phyloP scores from a whole-genome alignment of 208 protist species.

The Crithidia thermophila region DNA sequence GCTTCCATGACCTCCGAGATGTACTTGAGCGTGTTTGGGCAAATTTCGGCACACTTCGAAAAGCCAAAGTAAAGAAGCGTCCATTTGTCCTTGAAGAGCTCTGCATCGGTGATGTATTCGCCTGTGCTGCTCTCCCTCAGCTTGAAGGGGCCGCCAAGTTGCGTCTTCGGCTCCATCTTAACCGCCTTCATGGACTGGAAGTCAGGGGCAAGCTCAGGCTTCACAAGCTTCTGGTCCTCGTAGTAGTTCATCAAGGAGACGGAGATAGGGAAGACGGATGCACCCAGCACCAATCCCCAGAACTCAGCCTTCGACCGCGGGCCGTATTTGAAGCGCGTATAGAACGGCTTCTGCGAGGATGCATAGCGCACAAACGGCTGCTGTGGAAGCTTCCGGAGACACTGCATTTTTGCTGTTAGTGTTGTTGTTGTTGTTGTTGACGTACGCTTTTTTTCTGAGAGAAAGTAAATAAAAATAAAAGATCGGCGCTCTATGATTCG shows the following conservation, averaged over 20 bases:
- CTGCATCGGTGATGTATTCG: slow-evolving; percentile 60
- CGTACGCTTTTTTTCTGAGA: neutral
- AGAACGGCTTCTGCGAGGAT: slow-evolving; percentile 6
- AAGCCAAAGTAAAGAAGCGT: slow-evolving; percentile 90
- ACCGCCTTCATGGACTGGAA: slow-evolving; percentile 52
- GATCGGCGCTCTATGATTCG: too few relatives aligned
- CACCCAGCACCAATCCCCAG: slow-evolving; percentile 54
- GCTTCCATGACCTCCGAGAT: slow-evolving; percentile 64
- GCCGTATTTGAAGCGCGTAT: slow-evolving; percentile 29
- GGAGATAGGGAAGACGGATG: slow-evolving; percentile 59
- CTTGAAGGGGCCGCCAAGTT: slow-evolving; percentile 74
- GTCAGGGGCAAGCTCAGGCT: slow-evolving; percentile 45
- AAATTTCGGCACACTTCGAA: slow-evolving; percentile 86
- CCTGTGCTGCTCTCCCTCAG: slow-evolving; percentile 66
- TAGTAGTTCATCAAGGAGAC: slow-evolving; percentile 54
- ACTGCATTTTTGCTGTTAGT: slow-evolving; percentile 21
- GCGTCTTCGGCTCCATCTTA: slow-evolving; percentile 42
- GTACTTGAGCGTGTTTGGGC: slow-evolving; percentile 73
- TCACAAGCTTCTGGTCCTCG: slow-evolving; percentile 38
- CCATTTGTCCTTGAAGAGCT: slow-evolving; percentile 80
- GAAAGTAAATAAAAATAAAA: too few relatives aligned
- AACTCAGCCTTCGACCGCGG: slow-evolving; percentile 73
- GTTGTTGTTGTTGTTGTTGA: too few relatives aligned
- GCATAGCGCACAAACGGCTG: slow-evolving; percentile 7
- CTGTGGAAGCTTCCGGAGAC: neutral